Base-by-base conservation (phyloP, 176 grass and related monocot genomes). In the Oryza glumipatula region DNA sequence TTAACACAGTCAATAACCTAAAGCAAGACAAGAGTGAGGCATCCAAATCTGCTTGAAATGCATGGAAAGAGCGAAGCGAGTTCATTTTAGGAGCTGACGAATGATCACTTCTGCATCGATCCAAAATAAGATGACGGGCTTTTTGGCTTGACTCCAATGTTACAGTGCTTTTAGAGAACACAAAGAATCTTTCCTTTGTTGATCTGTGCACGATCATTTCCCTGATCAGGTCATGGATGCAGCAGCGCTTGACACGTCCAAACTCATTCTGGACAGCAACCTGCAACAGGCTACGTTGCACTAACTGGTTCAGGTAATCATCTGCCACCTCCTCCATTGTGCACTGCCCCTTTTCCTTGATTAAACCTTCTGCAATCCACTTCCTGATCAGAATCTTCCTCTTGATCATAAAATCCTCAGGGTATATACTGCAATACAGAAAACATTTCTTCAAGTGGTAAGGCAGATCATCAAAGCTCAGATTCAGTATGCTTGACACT, bases 291-390 rank as follows among this genome's bases (percentile, higher is more conserved):
- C 30, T 72, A 1, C 85, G 81, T 33, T 79, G 68, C 36, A 76
- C 80, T 58, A 90, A 80, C 74, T 83, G 60, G 63, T 75, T 39
- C 38, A 90, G 67, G 47, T 86, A 83, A 51, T 90, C 80, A 67
- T 89, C 90, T 0, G 91, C 87, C 0, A 84, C 73, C 64, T 84
- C 84, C 78, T 92, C 91, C 74, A 74, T 84, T 61, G 87, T 87
- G 24, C 33, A 8, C 60, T 87, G 46, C 0, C 67, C 88, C 64
- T 60, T 74, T 43, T 77, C 75, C 16, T 86, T 39, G 7, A 92
- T 22, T 76, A 84, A 84, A 21, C 83, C 82, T 80, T 92, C 91
- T 3, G 87, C 83, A 15, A 89, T 36, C 91, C 83, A 92, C n/a
- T n/a, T n/a, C n/a, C 80, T 83, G 9, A 87, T 88, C 16, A 90